Conservation (phyloP, 2,329 filamentous ascomycete species). For the Cordyceps cateniannulata region DNA sequence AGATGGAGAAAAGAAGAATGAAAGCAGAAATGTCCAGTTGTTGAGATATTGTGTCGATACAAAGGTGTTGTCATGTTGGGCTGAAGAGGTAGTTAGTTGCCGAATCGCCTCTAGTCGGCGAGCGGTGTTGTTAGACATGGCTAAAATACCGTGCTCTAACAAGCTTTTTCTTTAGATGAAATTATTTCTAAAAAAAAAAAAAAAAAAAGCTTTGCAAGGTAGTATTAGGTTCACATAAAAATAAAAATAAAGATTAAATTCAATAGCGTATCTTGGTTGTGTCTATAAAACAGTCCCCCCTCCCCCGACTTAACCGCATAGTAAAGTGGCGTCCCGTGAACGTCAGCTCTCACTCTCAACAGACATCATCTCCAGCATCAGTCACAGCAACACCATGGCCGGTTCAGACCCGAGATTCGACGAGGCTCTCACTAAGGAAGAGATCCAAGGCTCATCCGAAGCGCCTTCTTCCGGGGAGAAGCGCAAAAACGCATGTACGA, state of each 20-base stretch:
- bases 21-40: too few relatives aligned
- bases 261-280: too few relatives aligned
- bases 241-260: too few relatives aligned
- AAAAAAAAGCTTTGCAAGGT: too few relatives aligned
- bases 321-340: slow-evolving; percentile 2
- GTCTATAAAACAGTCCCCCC: too few relatives aligned
- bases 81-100: not conserved
- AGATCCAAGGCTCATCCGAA: slow-evolving; percentile 29
- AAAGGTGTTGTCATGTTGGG: not conserved
- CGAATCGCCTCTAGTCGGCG: too few relatives aligned
- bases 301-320: not conserved
- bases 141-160: too few relatives aligned
- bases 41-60: too few relatives aligned
- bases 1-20: not conserved
- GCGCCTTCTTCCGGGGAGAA: slow-evolving; percentile 17
- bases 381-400: slow-evolving; percentile 17
- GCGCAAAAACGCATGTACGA: slow-evolving; percentile 38
- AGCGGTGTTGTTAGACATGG: too few relatives aligned
- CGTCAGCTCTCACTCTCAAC: not conserved
- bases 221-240: too few relatives aligned
- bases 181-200: too few relatives aligned
- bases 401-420: slow-evolving; percentile 24
- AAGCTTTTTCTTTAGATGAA: too few relatives aligned
- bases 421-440: slow-evolving; percentile 37
- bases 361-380: not conserved